These are phyloP conservation scores for Aspergillus latus DNA, from an alignment of 2,329 filamentous ascomycete genomes.

Conservation along the genomic window DNA sequence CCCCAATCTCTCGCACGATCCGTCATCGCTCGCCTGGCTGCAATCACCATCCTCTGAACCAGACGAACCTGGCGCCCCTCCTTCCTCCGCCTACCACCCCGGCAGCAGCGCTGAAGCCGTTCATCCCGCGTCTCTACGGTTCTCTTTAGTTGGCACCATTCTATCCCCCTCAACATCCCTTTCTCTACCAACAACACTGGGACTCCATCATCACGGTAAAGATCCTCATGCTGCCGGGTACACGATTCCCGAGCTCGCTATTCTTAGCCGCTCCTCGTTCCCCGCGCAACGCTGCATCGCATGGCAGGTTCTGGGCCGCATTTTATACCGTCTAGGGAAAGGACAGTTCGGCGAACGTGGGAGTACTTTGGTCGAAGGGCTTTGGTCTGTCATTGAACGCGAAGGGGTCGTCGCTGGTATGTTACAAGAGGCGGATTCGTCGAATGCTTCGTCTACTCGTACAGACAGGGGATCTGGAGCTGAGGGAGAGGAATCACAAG, in stretches of 20 bases:
- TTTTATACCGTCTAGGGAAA: constrained; percentile 77
- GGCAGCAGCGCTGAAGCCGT: constrained; percentile 66
- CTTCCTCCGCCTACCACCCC: constrained; percentile 77
- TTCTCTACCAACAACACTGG: constrained; percentile 71
- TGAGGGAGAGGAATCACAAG: constrained; percentile 12
- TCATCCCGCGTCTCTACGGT: constrained; percentile 71
- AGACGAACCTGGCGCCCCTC: constrained; percentile 55
- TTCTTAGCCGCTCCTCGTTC: constrained; percentile 76
- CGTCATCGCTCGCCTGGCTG: constrained; percentile 88
- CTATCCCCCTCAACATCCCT: constrained; percentile 75
- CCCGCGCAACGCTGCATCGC: constrained; percentile 86
- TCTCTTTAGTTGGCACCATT: constrained; percentile 80
- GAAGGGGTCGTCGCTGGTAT: constrained; percentile 75
- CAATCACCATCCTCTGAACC: constrained; percentile 67
- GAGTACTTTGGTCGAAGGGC: constrained; percentile 66
- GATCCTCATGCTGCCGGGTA: constrained; percentile 94
- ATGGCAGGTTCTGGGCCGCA: constrained; percentile 83
- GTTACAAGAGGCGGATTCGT: constrained; percentile 68
- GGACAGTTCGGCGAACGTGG: constrained; percentile 67
- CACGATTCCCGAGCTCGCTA: constrained; percentile 81
- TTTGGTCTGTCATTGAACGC: constrained; percentile 80
- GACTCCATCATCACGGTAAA: constrained; percentile 89
- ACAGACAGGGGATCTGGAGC: constrained; percentile 41
- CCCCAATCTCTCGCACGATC: constrained; percentile 79
- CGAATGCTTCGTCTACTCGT: constrained; percentile 32